These are phyloP conservation scores for Spiraea crenata DNA, from an alignment of 331 rosid genomes.

Conservation along the genomic window DNA sequence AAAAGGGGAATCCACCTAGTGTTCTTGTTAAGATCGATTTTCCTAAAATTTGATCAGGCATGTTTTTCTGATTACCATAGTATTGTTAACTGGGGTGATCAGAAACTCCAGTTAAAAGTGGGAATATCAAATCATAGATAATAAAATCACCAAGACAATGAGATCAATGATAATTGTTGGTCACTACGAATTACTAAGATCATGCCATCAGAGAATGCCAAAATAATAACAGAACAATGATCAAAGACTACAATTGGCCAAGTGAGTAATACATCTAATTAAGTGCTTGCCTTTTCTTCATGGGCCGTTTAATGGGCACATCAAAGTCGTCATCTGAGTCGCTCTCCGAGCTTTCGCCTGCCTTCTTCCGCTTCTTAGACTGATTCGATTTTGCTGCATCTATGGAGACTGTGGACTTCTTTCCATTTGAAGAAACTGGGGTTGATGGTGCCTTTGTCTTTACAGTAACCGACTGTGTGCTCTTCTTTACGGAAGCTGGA, in stretches of 20 bases:
- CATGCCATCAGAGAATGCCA: neutral
- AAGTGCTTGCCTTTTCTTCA: slow-evolving; percentile 48
- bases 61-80: neutral
- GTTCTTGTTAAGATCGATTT: neutral
- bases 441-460: neutral
- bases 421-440: neutral
- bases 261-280: slow-evolving; percentile 21
- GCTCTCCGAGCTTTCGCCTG: slow-evolving; percentile 38
- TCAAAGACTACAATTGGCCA: neutral
- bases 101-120: neutral
- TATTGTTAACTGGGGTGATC: neutral
- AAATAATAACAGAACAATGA: slow-evolving; percentile 1
- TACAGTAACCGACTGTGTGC: slow-evolving; percentile 9
- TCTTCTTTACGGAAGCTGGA: slow-evolving; percentile 43
- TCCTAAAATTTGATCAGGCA: neutral
- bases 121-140: neutral
- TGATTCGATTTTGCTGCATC: slow-evolving; percentile 22
- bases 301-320: neutral
- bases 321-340: slow-evolving; percentile 46
- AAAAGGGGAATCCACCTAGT: too few relatives aligned
- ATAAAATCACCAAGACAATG: neutral
- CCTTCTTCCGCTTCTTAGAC: slow-evolving; percentile 50
- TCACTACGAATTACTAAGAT: neutral
- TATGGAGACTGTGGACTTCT: slow-evolving; percentile 21
- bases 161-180: neutral